Base-by-base conservation (phyloP, 2,329 filamentous ascomycete species). In the Orbilia brochopaga region DNA sequence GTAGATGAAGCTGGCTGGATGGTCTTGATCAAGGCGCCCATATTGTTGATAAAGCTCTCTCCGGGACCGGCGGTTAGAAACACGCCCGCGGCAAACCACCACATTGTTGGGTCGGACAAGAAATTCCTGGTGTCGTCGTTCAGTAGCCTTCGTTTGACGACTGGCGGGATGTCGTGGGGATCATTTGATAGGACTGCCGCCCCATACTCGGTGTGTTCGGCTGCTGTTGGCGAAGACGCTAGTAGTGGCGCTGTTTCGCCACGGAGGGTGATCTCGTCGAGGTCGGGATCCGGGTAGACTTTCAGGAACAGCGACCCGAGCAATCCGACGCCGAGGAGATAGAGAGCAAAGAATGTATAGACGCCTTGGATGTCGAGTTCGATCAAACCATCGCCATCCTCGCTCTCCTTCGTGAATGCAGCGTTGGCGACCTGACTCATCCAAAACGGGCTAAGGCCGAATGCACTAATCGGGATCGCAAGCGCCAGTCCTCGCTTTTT, bases 1-100 rank as follows among this genome's bases (percentile, higher is more conserved):
- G 83, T 78, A 5, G 81, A 79, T 17, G 87, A 13, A 85, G 85
- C n/a, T 81, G 81, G 3, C 85, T 85, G 50, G 90, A 90, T 2
- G 97, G 83, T 96, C 75, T 90, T 89, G 76, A 97, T 92, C 73
- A 99, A 88, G 23, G 92, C 97, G 37, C 94, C 94, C 8, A 99
- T 81, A 77, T 97, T 99, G 81, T 97, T 99, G 81, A 97, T 92
- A 79, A 97, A 99, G 10, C 93, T 90, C 80, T 99, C 94, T n/a
- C 92, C 93, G 0, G 94, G 93, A 0, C 94, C 94, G 60, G 92
- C 90, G 76, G 96, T 90, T 74, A 97, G 85, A 79, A 97, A 91
- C 80, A 99, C 97, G 19, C 92, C 92, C 0, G 88, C 82, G 0
- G 93, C 91, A 75, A 99, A 88, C 78, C 88, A 90, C 93, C 93